Conservation (phyloP, 164 flowering plant species). For the Platanus orientalis region DNA sequence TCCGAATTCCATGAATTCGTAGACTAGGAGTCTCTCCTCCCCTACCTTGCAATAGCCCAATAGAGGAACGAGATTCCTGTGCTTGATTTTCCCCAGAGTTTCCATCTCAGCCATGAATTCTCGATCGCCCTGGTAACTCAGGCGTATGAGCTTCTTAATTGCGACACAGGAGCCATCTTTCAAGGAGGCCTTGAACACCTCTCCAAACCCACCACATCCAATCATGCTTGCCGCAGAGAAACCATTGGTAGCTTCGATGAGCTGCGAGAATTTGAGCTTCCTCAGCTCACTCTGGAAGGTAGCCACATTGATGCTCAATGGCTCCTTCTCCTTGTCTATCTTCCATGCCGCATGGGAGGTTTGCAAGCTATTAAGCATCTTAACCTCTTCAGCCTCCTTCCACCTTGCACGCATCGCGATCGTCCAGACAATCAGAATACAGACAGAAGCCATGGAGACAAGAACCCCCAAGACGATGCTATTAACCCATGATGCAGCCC, state of each 20-base stretch:
- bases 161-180: constrained; percentile 73
- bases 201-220: constrained; percentile 72
- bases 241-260: constrained; percentile 69
- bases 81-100: constrained; percentile 72
- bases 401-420: constrained; percentile 63
- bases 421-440: constrained; percentile 71
- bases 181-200: constrained; percentile 61
- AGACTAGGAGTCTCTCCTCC: constrained; percentile 65
- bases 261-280: constrained; percentile 63
- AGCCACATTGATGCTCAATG: constrained; percentile 70
- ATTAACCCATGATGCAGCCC: constrained; percentile 62
- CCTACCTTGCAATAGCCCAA: constrained; percentile 75
- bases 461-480: constrained; percentile 69
- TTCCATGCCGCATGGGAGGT: constrained; percentile 78
- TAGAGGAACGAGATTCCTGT: constrained; percentile 56
- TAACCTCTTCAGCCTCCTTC: constrained; percentile 54
- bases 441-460: constrained; percentile 54
- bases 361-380: constrained; percentile 65
- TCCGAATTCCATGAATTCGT: constrained; percentile 69
- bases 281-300: constrained; percentile 63
- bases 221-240: constrained; percentile 67
- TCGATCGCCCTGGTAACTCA: constrained; percentile 65
- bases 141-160: constrained; percentile 56
- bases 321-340: constrained; percentile 81
- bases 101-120: constrained; percentile 88